Conservation (phyloP, 208 protist species). For the Wallacemonas collosoma region DNA sequence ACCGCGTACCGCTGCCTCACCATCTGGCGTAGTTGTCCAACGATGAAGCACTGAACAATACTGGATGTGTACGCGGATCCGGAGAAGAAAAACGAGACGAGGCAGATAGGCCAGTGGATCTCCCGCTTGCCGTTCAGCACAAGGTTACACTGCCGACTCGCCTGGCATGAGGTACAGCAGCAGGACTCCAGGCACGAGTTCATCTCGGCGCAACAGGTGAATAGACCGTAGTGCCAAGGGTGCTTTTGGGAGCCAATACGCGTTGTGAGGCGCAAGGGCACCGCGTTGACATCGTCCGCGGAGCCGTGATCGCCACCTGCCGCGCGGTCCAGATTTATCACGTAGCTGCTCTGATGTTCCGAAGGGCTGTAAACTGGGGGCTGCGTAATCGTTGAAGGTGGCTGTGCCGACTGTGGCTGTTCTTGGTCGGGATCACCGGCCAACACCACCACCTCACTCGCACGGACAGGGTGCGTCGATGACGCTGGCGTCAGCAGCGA, state of each 20-base stretch:
- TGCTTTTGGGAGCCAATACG: background rate
- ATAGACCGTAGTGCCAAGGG: slow-evolving; percentile 37
- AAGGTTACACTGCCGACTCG: slow-evolving; percentile 52
- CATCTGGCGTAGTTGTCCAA: slow-evolving; percentile 25
- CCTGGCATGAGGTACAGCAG: slow-evolving; percentile 52
- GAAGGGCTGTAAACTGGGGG: background rate
- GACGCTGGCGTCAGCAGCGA: background rate
- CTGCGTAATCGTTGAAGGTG: background rate
- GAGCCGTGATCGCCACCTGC: background rate
- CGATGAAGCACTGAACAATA: slow-evolving; percentile 11
- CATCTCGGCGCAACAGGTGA: slow-evolving; percentile 24
- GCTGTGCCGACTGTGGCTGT: background rate
- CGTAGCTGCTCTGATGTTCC: slow-evolving; percentile 1
- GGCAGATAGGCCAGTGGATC: slow-evolving; percentile 33
- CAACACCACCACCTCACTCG: background rate
- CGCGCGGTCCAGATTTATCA: background rate
- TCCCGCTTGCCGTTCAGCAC: slow-evolving; percentile 23
- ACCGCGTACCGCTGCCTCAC: slow-evolving; percentile 30
- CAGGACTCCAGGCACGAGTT: slow-evolving; percentile 32
- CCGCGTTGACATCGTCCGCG: slow-evolving; percentile 1
- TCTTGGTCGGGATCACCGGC: background rate
- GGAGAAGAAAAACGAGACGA: slow-evolving; percentile 9
- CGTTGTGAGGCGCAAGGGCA: slow-evolving; percentile 16
- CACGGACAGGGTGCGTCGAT: background rate
- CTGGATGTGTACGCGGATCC: background rate